Conservation (phyloP, 2,329 filamentous ascomycete species). For the Chaetomium sp. region DNA sequence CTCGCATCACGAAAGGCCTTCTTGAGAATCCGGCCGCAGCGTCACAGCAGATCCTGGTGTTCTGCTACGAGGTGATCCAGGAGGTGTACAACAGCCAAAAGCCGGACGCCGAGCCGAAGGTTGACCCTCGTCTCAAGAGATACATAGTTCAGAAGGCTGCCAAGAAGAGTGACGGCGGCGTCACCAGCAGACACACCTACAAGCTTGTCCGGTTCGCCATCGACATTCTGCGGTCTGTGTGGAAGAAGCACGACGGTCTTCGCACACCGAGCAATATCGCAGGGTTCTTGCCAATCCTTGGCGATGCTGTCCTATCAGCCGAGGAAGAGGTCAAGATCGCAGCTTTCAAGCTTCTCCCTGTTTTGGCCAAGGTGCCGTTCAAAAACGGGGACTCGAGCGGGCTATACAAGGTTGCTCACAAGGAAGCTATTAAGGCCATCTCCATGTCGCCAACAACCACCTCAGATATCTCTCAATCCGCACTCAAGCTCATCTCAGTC, state of each 20-base stretch:
- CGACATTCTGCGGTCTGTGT: conserved; percentile 76
- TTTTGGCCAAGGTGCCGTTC: conserved; percentile 79
- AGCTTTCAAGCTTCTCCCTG: conserved; percentile 74
- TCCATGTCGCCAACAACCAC: conserved; percentile 71
- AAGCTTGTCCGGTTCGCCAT: conserved; percentile 85
- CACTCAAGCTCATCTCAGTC: conserved; percentile 79
- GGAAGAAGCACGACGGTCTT: conserved; percentile 78
- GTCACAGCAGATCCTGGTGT: conserved; percentile 77
- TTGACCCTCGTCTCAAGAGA: conserved; percentile 58
- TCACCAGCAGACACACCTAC: conserved; percentile 72
- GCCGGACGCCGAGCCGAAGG: conserved; percentile 44
- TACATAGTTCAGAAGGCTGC: conserved; percentile 77
- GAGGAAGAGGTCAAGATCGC: conserved; percentile 93
- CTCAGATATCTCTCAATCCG: conserved; percentile 78
- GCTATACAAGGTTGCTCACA: conserved; percentile 69
- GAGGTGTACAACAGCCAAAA: conserved; percentile 67
- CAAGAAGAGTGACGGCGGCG: conserved; percentile 65
- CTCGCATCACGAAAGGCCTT: conserved; percentile 75
- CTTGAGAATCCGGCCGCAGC: conserved; percentile 73
- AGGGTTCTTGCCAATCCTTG: conserved; percentile 82
- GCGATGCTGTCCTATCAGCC: conserved; percentile 74
- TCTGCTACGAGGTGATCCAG: conserved; percentile 91
- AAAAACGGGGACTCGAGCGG: conserved; percentile 58
- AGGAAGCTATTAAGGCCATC: conserved; percentile 77
- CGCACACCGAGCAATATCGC: conserved; percentile 72